Percentiles rank a stretch among this genome's conserved stretches.
These are phyloP conservation scores for Diaporthe citrichinensis DNA, from an alignment of 2,329 filamentous ascomycete genomes.

Conservation along the genomic window DNA sequence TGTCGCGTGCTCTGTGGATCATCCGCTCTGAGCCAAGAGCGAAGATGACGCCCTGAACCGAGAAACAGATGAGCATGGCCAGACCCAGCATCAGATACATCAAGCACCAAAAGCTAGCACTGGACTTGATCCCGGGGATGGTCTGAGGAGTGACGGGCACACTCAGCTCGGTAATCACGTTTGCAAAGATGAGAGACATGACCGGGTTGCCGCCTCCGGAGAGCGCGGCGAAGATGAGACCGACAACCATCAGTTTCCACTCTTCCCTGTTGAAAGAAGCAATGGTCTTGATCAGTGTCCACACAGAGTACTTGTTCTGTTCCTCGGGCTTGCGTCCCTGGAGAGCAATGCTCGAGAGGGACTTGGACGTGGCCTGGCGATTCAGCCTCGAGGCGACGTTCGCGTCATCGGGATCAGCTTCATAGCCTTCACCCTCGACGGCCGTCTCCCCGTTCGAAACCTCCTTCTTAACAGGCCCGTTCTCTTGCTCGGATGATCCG, in stretches of 20 bases:
- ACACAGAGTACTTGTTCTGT: conserved; percentile 75
- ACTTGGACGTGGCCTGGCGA: conserved; percentile 68
- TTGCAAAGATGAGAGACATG: conserved; percentile 85
- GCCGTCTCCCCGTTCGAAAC: conserved; percentile 55
- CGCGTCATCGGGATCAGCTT: conserved; percentile 71
- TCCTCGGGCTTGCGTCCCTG: conserved; percentile 66
- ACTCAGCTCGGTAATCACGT: conserved; percentile 82
- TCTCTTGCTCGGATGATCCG: conserved; percentile 64
- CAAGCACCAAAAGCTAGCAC: conserved; percentile 87
- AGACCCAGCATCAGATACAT: conserved; percentile 92
- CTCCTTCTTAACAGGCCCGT: conserved; percentile 64
- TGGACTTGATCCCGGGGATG: conserved; percentile 71
- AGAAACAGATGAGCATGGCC: conserved; percentile 78
- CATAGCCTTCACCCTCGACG: conserved; percentile 51
- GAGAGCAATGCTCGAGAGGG: conserved; percentile 79
- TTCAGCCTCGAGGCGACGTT: conserved; percentile 71
- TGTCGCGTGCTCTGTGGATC: conserved; percentile 85
- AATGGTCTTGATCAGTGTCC: conserved; percentile 84
- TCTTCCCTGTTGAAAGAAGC: conserved; percentile 84
- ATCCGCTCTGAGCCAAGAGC: conserved; percentile 90
- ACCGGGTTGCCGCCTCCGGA: conserved; percentile 80
- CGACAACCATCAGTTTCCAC: conserved; percentile 78
- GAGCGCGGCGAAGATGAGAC: conserved; percentile 80
- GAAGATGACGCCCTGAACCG: conserved; percentile 79
- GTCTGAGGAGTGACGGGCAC: conserved; percentile 62